Base-by-base conservation (phyloP, 164 flowering plant genomes). In the Warburgia ugandensis region DNA sequence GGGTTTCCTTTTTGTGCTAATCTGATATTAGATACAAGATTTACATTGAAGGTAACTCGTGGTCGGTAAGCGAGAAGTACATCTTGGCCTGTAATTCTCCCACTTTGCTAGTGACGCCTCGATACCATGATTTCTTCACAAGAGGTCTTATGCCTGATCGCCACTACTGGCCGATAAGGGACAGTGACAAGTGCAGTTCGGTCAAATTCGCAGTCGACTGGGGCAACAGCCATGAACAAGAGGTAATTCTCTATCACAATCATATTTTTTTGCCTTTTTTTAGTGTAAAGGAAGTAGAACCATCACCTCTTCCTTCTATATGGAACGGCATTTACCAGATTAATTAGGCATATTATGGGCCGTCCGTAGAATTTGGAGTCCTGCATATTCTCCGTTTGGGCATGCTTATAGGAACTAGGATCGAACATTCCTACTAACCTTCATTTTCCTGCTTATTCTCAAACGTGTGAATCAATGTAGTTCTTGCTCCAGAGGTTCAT, bases 31-130 rank as follows among this genome's bases (percentile, higher is more conserved):
- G 84, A 54, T 81, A 76, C 28, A 79, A 81, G 63, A 76, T 81
- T 9, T 81, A 79, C 20, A 59, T 72, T 0, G 94, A 81, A 73
- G 94, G 94, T 42, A 31, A 32, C 9, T 72, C 84, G 13, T 81
- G 94, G 94, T 79, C 94, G 2, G 88, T 84, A 1, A 81, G 88
- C 39, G 65, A 73, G 61, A 83, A 83, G 31, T 83, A 81, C 32
- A 81, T 83, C 22, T 42, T 81, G 41, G 87, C 87, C 3, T 81
- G 94, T 29, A 75, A 84, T 52, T 72, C 84, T 11, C 63, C 70
- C 64, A 59, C 75, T 16, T 56, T 84, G 48, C 0, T 68, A 0
- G 57, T 81, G 37, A 66, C 45, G 36, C 77, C 84, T 12, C 55
- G 20, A 1, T 84, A 63, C 73, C 63, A 81, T 48, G 94, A 84